These are phyloP conservation scores for Cucumis cinereus DNA, from an alignment of 306 rosid species.

Conservation along the genomic window DNA sequence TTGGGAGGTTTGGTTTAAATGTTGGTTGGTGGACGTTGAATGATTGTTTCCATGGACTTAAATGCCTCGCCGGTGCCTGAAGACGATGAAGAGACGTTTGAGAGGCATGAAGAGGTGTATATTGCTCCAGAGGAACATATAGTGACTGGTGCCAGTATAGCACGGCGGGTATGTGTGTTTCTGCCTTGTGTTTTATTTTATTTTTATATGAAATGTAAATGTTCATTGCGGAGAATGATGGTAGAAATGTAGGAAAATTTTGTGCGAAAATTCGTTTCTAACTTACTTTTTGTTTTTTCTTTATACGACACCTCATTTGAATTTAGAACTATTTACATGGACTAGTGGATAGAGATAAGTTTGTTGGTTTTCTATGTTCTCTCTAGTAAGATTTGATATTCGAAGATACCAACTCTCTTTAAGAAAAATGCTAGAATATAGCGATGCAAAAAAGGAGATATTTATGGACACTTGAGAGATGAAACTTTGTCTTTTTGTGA, in stretches of 20 bases:
- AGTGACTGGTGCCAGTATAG: constrained; percentile 67
- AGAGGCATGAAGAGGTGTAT: constrained; percentile 40
- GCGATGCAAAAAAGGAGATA: neutral
- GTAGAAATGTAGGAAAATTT: neutral
- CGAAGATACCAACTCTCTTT: neutral
- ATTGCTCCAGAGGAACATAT: constrained; percentile 59
- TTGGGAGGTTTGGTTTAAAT: constrained; percentile 23
- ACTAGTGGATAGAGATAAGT: neutral
- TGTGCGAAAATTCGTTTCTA: neutral
- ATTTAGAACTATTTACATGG: neutral
- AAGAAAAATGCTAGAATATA: neutral
- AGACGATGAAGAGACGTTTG: constrained; percentile 79
- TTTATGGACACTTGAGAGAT: neutral
- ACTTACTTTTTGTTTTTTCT: neutral
- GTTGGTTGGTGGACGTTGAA: constrained; percentile 49
- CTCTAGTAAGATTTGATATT: neutral
- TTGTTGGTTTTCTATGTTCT: constrained; percentile 7
- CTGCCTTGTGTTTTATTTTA: neutral
- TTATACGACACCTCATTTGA: neutral
- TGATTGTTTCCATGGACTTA: constrained; percentile 92
- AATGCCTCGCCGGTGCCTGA: constrained; percentile 95
- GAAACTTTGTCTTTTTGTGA: neutral
- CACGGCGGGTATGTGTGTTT: constrained; percentile 62
- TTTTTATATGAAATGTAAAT: neutral
- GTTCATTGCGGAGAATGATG: too few relatives aligned